Percentiles rank a stretch among this genome's conserved stretches.
phyloP scores from a whole-genome alignment of 192 early-diverging fungal species.

The Coemansia sp. region DNA sequence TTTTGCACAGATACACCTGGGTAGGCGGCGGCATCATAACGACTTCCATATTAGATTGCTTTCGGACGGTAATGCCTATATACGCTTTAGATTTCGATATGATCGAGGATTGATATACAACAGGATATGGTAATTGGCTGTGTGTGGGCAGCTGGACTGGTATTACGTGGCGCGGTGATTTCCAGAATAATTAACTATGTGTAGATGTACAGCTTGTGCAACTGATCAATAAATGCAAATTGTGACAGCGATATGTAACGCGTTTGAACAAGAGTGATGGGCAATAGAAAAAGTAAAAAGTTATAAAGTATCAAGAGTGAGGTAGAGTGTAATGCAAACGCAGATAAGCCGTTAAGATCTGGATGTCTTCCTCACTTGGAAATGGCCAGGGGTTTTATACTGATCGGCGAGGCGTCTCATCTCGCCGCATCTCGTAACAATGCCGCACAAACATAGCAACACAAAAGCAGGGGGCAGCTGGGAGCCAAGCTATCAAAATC shows the following conservation, averaged over 20 bases:
- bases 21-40: slow-evolving; percentile 46
- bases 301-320: neutral
- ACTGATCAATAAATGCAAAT: neutral
- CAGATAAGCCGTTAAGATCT: neutral
- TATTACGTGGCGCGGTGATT: neutral
- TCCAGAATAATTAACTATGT: neutral
- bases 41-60: slow-evolving; percentile 16
- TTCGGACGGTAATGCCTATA: neutral
- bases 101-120: neutral
- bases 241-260: neutral
- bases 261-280: neutral
- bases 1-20: slow-evolving; percentile 51
- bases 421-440: neutral
- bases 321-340: neutral
- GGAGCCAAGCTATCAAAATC: neutral
- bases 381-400: slow-evolving; percentile 3
- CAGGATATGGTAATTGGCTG: neutral
- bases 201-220: neutral
- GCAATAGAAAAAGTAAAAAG: neutral
- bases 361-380: neutral
- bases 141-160: neutral
- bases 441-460: neutral
- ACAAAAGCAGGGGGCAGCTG: neutral
- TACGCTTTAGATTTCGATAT: neutral
- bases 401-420: slow-evolving; percentile 6